Evolutionary conservation across 2,329 filamentous ascomycete genomes (phyloP), one percentile per base, ranked within the genome.

Genomic region (Fusarium setosum): DNA sequence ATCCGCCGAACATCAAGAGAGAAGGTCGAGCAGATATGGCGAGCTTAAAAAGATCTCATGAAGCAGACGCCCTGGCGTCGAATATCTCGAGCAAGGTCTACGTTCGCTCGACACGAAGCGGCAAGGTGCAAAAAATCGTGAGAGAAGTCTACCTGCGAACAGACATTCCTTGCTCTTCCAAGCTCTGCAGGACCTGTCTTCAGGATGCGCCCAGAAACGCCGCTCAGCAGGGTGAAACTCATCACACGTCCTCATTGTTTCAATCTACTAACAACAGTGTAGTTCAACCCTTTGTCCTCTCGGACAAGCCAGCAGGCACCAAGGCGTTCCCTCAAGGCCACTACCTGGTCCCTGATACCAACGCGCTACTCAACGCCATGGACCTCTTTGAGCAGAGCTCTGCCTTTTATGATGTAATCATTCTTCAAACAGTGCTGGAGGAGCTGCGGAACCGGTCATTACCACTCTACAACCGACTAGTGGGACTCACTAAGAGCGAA

Each of bases 71-170:
- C 11, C 76, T 83, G 61, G 85, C 89, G 26, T 84, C 90, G 44
- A 97, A 92, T 75, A 91, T 98, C 67, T 95, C 94, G 29, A 97
- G 92, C 86, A 99, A 98, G 82, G 89, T 96, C 72, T 99, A 96
- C 76, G 92, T 99, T 66, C 88, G 96, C 61, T 97, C 96, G 23
- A 97, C 95, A 45, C 94, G 93, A 80, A 96, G 90, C 79, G 96
- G 96, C 79, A 97, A 97, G 82, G 95, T 98, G 61, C 96, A 98
- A 79, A 99, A 99, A 85, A 96, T 99, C 74, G 96, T 99, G 69
- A 90, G 94, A 73, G 96, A 99, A 83, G 86, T 98, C 65, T 99
- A 99, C 80, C 85, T 99, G 63, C 89, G 96, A 78, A 92, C 95
- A 81, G 96, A 99, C 77, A 98, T 99, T 74, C 95, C 96, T 48